Percentiles rank a stretch among this genome's conserved stretches.
Evolutionary conservation across 305 asterid genomes (phyloP).

Genomic region (Fraxinus ornus): DNA sequence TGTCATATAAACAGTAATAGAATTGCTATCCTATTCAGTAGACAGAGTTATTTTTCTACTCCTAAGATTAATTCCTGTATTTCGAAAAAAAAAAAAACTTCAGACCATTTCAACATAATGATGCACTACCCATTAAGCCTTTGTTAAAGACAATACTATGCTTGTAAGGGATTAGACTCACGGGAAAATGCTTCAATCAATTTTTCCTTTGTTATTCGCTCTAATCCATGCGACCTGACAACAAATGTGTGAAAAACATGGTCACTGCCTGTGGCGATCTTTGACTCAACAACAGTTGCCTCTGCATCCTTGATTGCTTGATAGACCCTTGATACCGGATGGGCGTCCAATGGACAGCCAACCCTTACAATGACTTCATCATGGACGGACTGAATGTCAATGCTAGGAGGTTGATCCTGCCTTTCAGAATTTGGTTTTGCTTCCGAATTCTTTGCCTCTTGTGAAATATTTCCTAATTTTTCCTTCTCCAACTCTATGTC

Average conservation of each 20-base stretch:
- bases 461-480: no score
- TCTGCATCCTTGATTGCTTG: slow-evolving; percentile 48
- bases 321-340: slow-evolving; percentile 56
- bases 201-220: slow-evolving; percentile 62
- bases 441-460: no score
- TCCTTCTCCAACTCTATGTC: no score
- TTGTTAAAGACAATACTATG: background rate
- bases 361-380: slow-evolving; percentile 53
- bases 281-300: slow-evolving; percentile 56
- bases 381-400: background rate
- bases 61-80: slow-evolving; percentile 38
- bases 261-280: slow-evolving; percentile 46
- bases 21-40: slow-evolving; percentile 23
- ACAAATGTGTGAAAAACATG: slow-evolving; percentile 66
- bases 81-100: slow-evolving; percentile 34
- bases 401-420: no score
- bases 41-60: slow-evolving; percentile 28
- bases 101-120: slow-evolving; percentile 27
- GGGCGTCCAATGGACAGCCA: slow-evolving; percentile 54
- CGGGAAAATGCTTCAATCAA: slow-evolving; percentile 49
- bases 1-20: slow-evolving; percentile 33
- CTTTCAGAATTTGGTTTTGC: no score
- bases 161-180: slow-evolving; percentile 32
- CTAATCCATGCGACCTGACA: slow-evolving; percentile 53
- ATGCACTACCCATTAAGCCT: slow-evolving; percentile 26